Evolutionary conservation across 306 rosid species (phyloP).

Genomic region (Corylus heterophylla): DNA sequence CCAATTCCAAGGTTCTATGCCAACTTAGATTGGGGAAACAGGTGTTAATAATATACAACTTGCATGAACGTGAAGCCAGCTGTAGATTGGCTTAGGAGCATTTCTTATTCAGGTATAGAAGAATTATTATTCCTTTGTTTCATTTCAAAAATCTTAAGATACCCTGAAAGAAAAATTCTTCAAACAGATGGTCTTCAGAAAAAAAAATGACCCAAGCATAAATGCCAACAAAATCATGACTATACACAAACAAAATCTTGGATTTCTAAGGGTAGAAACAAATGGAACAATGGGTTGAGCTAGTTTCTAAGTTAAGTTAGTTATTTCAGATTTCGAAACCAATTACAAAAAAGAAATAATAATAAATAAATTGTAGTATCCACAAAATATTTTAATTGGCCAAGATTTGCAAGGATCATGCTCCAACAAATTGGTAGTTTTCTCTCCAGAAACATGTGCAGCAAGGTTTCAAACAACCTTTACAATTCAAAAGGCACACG

Average conservation of each 20-base stretch:
- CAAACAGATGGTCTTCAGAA: neutral
- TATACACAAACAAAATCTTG: neutral
- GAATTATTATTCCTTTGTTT: neutral
- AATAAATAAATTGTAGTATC: too few relatives aligned
- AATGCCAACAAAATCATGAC: neutral
- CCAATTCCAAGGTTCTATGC: constrained; percentile 10
- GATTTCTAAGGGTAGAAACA: constrained; percentile 9
- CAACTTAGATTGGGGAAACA: neutral
- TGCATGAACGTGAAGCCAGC: neutral
- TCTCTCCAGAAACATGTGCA: neutral
- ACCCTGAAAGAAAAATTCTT: neutral
- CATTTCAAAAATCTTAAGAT: neutral
- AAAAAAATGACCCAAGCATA: neutral
- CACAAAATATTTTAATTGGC: neutral
- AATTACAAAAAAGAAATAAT: too few relatives aligned
- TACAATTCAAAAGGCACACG: neutral
- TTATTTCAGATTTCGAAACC: neutral
- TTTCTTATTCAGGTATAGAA: neutral
- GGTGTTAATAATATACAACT: neutral
- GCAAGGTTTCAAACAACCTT: neutral
- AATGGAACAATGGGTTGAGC: neutral
- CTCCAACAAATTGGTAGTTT: neutral
- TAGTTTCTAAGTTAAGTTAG: neutral
- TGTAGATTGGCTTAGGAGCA: neutral
- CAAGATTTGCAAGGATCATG: neutral